A percentile compares a stretch with the other conserved stretches of the same genome.
These are phyloP conservation scores for Daldinia loculata DNA, from an alignment of 495 filamentous ascomycete genomes.

Conservation along the genomic window DNA sequence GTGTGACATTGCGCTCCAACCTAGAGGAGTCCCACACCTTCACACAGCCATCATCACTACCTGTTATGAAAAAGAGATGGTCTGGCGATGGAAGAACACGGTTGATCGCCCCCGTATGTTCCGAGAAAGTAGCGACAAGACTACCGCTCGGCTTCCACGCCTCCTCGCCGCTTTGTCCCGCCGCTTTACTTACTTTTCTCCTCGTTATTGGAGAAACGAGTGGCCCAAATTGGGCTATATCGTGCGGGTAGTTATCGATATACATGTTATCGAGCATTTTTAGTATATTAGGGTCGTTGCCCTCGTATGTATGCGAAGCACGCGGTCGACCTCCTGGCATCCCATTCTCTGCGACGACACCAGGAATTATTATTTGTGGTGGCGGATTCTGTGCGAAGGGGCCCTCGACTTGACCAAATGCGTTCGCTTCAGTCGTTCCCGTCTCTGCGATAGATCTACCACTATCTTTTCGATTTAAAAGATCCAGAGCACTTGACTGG, in stretches of 20 bases:
- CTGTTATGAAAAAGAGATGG: slow-evolving; percentile 94
- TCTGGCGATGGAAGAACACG: slow-evolving; percentile 86
- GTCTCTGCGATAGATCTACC: slow-evolving; percentile 86
- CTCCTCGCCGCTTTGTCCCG: slow-evolving; percentile 56
- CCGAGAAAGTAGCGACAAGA: slow-evolving; percentile 85
- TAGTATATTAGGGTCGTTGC: slow-evolving; percentile 86
- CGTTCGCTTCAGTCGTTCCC: slow-evolving; percentile 78
- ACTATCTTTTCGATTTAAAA: slow-evolving; percentile 80
- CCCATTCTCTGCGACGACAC: slow-evolving; percentile 45
- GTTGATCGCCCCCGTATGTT: slow-evolving; percentile 85
- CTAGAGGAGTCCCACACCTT: slow-evolving; percentile 93
- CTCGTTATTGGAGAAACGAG: slow-evolving; percentile 75
- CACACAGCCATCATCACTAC: slow-evolving; percentile 88
- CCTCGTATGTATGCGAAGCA: slow-evolving; percentile 77
- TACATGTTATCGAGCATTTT: slow-evolving; percentile 89
- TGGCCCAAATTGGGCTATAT: slow-evolving; percentile 81
- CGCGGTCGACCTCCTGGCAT: slow-evolving; percentile 47
- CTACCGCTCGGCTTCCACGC: slow-evolving; percentile 86
- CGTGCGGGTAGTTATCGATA: slow-evolving; percentile 87
- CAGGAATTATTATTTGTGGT: slow-evolving; percentile 40
- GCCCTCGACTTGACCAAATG: slow-evolving; percentile 85
- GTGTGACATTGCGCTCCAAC: slow-evolving; percentile 86
- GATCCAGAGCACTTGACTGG: slow-evolving; percentile 81
- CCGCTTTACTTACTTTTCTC: slow-evolving; percentile 65
- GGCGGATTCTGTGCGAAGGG: slow-evolving; percentile 61